Conservation (phyloP, 768 basidiomycete genomes). For the Hericium alpestre region DNA sequence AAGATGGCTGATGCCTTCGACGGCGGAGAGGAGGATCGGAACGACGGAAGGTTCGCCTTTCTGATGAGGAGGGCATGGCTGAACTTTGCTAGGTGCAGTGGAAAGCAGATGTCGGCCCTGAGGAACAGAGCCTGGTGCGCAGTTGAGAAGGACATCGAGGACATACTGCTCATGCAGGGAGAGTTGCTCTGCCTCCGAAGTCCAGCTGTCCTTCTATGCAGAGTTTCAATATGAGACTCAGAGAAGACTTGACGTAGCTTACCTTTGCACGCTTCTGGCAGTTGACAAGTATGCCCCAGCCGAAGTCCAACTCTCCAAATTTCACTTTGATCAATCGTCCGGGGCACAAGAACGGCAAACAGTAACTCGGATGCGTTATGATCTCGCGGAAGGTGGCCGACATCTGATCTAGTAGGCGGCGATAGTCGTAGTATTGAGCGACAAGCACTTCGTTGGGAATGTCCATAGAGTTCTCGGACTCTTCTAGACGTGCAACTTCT, state of each 20-base stretch:
- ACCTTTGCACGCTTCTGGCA: slow-evolving; percentile 86
- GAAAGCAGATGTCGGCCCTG: slow-evolving; percentile 46
- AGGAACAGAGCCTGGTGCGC: slow-evolving; percentile 49
- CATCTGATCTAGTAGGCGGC: slow-evolving; percentile 90
- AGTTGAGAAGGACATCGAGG: slow-evolving; percentile 83
- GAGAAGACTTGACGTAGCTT: slow-evolving; percentile 4
- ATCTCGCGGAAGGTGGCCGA: slow-evolving; percentile 81
- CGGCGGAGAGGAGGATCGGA: slow-evolving; percentile 76
- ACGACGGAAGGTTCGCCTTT: slow-evolving; percentile 80
- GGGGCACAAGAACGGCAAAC: slow-evolving; percentile 85
- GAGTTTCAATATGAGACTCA: neutral
- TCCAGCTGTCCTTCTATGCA: slow-evolving; percentile 44
- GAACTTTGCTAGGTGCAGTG: slow-evolving; percentile 57
- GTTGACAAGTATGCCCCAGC: slow-evolving; percentile 93
- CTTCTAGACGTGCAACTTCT: slow-evolving; percentile 75
- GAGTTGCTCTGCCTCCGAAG: slow-evolving; percentile 59
- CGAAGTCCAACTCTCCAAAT: slow-evolving; percentile 80
- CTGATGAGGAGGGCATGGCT: slow-evolving; percentile 60
- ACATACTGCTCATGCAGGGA: slow-evolving; percentile 86
- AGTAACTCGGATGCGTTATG: slow-evolving; percentile 89
- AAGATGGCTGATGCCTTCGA: slow-evolving; percentile 79
- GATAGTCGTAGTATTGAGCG: slow-evolving; percentile 82
- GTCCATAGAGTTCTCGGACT: slow-evolving; percentile 45
- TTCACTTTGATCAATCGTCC: slow-evolving; percentile 90
- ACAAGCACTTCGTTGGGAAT: slow-evolving; percentile 80